Evolutionary conservation across 2,329 filamentous ascomycete genomes (phyloP).

Genomic region (Conoideocrella luteorostrata): DNA sequence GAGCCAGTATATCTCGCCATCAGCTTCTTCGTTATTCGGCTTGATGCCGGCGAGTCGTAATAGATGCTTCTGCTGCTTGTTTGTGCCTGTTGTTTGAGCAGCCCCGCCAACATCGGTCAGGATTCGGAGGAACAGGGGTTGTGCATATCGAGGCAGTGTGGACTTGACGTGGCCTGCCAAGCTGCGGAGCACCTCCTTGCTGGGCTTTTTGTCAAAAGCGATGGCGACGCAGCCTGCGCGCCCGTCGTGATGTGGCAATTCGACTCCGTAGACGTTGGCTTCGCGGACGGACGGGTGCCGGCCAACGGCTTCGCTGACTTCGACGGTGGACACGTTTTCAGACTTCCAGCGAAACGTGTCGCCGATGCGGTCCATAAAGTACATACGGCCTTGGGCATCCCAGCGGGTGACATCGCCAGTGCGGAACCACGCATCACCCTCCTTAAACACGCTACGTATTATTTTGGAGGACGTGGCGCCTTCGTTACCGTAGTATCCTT

Average conservation of each 20-base stretch:
- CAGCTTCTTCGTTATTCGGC: conserved; percentile 31
- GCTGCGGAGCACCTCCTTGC: conserved; percentile 42
- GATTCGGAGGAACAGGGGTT: conserved; percentile 70
- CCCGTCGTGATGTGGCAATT: conserved; percentile 74
- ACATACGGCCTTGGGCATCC: conserved; percentile 64
- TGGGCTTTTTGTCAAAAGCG: conserved; percentile 45
- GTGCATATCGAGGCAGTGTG: conserved; percentile 65
- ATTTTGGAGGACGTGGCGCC: conserved; percentile 69
- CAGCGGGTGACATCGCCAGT: conserved; percentile 75
- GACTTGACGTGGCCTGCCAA: conserved; percentile 53
- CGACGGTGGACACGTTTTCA: conserved; percentile 75
- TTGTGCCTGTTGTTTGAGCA: conserved; percentile 69
- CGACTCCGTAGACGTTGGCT: conserved; percentile 81
- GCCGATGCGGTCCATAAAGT: conserved; percentile 75
- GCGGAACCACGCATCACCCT: conserved; percentile 77
- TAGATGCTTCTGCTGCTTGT: conserved; percentile 79
- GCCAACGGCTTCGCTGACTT: conserved; percentile 72
- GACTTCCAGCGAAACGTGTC: conserved; percentile 78
- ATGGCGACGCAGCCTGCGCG: conserved; percentile 76
- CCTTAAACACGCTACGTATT: conserved; percentile 62
- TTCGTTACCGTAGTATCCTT: conserved; percentile 74
- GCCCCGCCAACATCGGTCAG: conserved; percentile 46
- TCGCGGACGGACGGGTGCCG: conserved; percentile 61
- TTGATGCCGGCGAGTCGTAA: conserved; percentile 70
- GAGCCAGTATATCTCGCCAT: conserved; percentile 59